Conservation (phyloP, 495 filamentous ascomycete genomes). For the Mycothermus thermophilus region DNA sequence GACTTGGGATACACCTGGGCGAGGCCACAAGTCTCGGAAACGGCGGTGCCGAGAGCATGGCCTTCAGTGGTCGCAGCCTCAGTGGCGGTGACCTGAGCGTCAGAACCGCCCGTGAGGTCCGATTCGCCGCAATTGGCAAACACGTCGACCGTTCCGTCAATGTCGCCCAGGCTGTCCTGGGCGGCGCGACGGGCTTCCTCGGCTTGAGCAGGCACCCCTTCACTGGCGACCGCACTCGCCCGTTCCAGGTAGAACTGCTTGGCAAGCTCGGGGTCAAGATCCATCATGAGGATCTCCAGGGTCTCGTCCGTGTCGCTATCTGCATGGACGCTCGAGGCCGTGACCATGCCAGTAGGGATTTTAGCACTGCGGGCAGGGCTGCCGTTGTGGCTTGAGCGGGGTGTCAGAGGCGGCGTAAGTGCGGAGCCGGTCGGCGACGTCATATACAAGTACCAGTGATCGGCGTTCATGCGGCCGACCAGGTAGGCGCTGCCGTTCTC, state of each 20-base stretch:
- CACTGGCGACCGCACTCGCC: conserved; percentile 79
- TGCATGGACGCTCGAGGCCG: conserved; percentile 35
- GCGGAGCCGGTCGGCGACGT: conserved; percentile 64
- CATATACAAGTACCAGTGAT: conserved; percentile 98
- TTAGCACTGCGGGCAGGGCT: conserved; percentile 24
- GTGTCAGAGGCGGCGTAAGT: conserved; percentile 76
- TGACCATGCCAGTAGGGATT: conserved; percentile 52
- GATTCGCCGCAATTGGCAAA: conserved; percentile 58
- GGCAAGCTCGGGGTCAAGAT: conserved; percentile 81
- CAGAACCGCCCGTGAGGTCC: conserved; percentile 24
- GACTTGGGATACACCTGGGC: conserved; percentile 77
- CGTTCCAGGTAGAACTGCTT: conserved; percentile 93
- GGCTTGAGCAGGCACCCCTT: conserved; percentile 51
- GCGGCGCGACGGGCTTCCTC: conserved; percentile 42
- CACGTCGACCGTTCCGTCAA: conserved; percentile 44
- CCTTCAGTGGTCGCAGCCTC: conserved; percentile 81
- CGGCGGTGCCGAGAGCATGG: conserved; percentile 82
- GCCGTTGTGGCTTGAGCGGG: conserved; percentile 23
- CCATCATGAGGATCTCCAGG: conserved; percentile 95
- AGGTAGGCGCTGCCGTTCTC: conserved; percentile 92
- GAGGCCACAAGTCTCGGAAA: conserved; percentile 82
- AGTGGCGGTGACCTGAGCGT: conserved; percentile 29
- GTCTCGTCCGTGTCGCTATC: conserved; percentile 63
- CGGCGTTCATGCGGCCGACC: conserved; percentile 99
- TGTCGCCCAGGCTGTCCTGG: conserved; percentile 35